phyloP scores from a whole-genome alignment of 768 basidiomycete species.

The Fistulinella prunicolor region DNA sequence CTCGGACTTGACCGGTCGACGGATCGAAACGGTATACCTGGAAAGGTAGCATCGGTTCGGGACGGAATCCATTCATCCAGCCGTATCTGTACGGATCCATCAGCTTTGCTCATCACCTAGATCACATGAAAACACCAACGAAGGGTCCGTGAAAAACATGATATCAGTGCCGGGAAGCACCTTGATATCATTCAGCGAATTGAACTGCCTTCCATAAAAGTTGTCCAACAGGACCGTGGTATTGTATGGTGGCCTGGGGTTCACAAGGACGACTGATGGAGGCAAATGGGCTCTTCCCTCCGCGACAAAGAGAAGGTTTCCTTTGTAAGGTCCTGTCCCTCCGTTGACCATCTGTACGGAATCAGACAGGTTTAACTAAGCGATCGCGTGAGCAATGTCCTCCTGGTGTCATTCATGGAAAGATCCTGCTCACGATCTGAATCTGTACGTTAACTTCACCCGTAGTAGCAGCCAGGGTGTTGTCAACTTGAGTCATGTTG shows the following conservation, averaged over 20 bases:
- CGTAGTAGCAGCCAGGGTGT: slow-evolving; percentile 36
- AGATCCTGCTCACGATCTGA: slow-evolving; percentile 32
- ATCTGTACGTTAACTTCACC: slow-evolving; percentile 49
- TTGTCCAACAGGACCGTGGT: slow-evolving; percentile 72
- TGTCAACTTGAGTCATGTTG: slow-evolving; percentile 53
- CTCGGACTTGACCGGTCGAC: slow-evolving; percentile 17
- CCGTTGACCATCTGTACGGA: slow-evolving; percentile 70
- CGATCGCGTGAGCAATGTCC: slow-evolving; percentile 2
- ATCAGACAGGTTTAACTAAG: slow-evolving; percentile 55
- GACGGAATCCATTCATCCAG: slow-evolving; percentile 63
- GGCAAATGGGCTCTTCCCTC: slow-evolving; percentile 64
- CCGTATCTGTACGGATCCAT: slow-evolving; percentile 49
- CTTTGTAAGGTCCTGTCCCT: slow-evolving; percentile 60
- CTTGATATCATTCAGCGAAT: slow-evolving; percentile 79
- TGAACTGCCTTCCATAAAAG: slow-evolving; percentile 78
- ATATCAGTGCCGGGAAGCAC: slow-evolving; percentile 63
- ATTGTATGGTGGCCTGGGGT: slow-evolving; percentile 63
- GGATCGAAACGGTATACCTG: slow-evolving; percentile 49
- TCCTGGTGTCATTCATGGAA: not conserved
- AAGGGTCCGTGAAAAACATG: slow-evolving; percentile 74
- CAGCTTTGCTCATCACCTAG: not conserved
- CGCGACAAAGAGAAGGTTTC: slow-evolving; percentile 56
- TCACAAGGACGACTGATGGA: slow-evolving; percentile 61
- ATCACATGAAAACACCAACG: not conserved
- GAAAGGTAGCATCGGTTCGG: slow-evolving; percentile 47